These are phyloP conservation scores for Pestalotiopsis sp. DNA, from an alignment of 2,329 filamentous ascomycete species.

Conservation along the genomic window DNA sequence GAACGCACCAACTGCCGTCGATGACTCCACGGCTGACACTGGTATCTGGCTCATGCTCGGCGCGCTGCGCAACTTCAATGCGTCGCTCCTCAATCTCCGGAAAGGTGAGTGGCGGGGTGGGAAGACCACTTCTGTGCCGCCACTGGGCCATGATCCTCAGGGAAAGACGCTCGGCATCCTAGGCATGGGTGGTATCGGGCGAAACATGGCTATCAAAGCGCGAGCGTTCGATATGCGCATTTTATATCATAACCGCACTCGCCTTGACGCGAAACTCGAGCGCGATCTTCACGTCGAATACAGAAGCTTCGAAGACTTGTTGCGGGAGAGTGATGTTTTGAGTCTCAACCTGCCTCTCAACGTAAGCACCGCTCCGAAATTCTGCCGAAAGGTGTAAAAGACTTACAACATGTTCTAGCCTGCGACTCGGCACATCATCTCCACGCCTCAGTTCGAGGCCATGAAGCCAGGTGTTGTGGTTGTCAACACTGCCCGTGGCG, in stretches of 20 bases:
- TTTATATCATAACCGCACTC: slow-evolving; percentile 72
- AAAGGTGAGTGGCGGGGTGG: slow-evolving; percentile 68
- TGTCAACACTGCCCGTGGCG: slow-evolving; percentile 81
- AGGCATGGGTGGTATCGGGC: slow-evolving; percentile 85
- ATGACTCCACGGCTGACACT: slow-evolving; percentile 82
- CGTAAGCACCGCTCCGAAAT: slow-evolving; percentile 48
- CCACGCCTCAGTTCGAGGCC: slow-evolving; percentile 66
- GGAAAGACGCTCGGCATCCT: slow-evolving; percentile 80
- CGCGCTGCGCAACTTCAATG: slow-evolving; percentile 73
- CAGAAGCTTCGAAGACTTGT: slow-evolving; percentile 72
- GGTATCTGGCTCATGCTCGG: slow-evolving; percentile 82
- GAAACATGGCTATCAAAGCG: slow-evolving; percentile 74
- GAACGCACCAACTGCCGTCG: slow-evolving; percentile 79
- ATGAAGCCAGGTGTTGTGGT: slow-evolving; percentile 81
- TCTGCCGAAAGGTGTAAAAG: not conserved
- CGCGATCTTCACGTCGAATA: slow-evolving; percentile 61
- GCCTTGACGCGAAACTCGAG: slow-evolving; percentile 56
- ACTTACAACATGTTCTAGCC: slow-evolving; percentile 30
- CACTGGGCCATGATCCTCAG: slow-evolving; percentile 74
- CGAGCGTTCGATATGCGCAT: slow-evolving; percentile 75
- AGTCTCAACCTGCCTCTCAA: slow-evolving; percentile 82
- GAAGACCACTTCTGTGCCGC: slow-evolving; percentile 36
- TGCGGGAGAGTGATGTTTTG: slow-evolving; percentile 72
- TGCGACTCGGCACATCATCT: slow-evolving; percentile 76
- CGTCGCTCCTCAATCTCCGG: slow-evolving; percentile 66